Evolutionary conservation across 495 filamentous ascomycete genomes (phyloP).

Genomic region (Hyaloscypha variabilis): DNA sequence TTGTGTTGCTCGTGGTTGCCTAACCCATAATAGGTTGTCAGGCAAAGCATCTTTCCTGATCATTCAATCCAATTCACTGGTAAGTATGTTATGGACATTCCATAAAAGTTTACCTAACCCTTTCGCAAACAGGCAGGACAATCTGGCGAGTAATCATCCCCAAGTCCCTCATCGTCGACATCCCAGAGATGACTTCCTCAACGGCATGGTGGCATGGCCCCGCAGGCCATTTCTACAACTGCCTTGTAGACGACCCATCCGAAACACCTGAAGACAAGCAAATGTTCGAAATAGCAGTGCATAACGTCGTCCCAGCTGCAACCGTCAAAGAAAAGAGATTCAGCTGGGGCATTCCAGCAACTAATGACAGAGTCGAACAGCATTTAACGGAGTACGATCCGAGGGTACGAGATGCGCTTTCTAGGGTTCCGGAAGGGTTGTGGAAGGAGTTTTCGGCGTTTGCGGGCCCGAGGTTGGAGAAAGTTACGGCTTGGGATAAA

Average conservation of each 20-base stretch:
- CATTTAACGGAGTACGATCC: conserved; percentile 40
- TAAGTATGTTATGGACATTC: neutral
- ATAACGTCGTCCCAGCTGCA: conserved; percentile 33
- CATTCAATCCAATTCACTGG: conserved; percentile 42
- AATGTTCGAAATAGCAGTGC: conserved; percentile 36
- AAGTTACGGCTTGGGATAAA: conserved; percentile 46
- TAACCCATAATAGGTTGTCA: conserved; percentile 26
- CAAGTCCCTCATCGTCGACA: conserved; percentile 35
- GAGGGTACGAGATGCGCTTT: conserved; percentile 38
- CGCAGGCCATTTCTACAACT: conserved; percentile 47
- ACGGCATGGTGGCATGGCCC: conserved; percentile 51
- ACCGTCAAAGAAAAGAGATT: conserved; percentile 39
- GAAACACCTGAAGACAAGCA: conserved; percentile 40
- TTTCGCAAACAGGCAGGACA: conserved; percentile 33
- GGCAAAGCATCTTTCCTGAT: conserved; percentile 35
- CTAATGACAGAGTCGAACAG: conserved; percentile 46
- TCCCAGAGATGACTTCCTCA: conserved; percentile 40
- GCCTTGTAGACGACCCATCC: conserved; percentile 27
- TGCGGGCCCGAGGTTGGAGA: conserved; percentile 41
- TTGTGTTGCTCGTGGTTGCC: conserved; percentile 15
- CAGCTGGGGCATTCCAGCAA: conserved; percentile 49
- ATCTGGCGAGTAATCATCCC: conserved; percentile 43
- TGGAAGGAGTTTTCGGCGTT: conserved; percentile 50
- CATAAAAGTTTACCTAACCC: neutral
- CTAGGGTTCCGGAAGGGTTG: conserved; percentile 37